Conservation (phyloP, 176 grass and related monocot species). For the Chloris gayana region DNA sequence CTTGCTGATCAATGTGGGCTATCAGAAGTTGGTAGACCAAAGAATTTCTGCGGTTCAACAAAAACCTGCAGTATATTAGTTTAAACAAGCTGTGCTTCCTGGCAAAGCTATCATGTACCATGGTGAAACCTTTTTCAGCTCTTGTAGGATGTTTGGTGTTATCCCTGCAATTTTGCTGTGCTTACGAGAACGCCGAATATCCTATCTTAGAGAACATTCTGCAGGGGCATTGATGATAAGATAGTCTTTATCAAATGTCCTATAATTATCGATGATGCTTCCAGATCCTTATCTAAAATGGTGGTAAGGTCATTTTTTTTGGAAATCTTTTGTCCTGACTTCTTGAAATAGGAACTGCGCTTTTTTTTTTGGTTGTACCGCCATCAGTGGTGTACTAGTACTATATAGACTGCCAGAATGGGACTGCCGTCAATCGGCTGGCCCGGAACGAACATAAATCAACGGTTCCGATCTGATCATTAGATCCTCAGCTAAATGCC, state of each 20-base stretch:
- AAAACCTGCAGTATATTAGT: slow-evolving; percentile 29
- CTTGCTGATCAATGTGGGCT: background rate
- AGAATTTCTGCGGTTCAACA: slow-evolving; percentile 17
- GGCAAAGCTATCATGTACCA: slow-evolving; percentile 30
- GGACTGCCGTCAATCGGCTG: background rate
- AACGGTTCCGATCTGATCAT: slow-evolving; percentile 6
- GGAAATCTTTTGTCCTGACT: background rate
- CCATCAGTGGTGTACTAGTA: background rate
- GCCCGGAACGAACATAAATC: background rate
- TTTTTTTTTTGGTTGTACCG: background rate
- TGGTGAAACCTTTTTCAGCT: slow-evolving; percentile 37
- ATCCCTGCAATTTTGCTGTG: slow-evolving; percentile 52
- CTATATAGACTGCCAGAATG: background rate
- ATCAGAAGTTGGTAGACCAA: slow-evolving; percentile 26
- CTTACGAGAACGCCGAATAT: slow-evolving; percentile 30
- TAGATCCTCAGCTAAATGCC: background rate
- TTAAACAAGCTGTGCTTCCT: slow-evolving; percentile 28
- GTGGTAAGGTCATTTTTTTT: background rate
- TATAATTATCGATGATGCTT: background rate
- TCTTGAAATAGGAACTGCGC: background rate
- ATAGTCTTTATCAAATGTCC: background rate
- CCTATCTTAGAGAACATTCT: slow-evolving; percentile 23
- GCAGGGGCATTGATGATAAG: slow-evolving; percentile 12
- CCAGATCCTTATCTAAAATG: background rate
- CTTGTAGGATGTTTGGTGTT: slow-evolving; percentile 37